phyloP scores from a whole-genome alignment of 164 flowering plant genomes.

The Sextonia rubra region DNA sequence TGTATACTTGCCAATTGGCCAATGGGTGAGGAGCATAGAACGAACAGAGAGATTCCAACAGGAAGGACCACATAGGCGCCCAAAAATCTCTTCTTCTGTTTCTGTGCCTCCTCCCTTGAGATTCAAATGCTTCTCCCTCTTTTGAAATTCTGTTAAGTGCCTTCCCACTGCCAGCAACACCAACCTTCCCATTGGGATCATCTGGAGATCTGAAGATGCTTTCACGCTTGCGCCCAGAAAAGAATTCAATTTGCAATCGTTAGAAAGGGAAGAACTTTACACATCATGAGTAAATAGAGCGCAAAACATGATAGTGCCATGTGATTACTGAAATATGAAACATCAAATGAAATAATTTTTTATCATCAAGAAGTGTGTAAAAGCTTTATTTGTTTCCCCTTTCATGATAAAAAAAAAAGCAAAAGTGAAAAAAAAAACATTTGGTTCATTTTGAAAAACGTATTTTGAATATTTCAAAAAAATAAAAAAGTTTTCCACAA shows the following conservation, averaged over 20 bases:
- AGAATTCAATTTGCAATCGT: constrained; percentile 66
- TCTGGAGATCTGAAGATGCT: constrained; percentile 99
- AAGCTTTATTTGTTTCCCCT: no score
- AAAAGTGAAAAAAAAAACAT: no score
- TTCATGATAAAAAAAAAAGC: no score
- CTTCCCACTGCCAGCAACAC: constrained; percentile 96
- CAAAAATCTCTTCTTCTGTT: constrained; percentile 44
- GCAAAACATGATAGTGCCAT: not conserved
- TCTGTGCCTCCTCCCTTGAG: constrained; percentile 70
- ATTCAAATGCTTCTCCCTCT: constrained; percentile 90
- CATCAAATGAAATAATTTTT: no score
- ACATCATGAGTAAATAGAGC: not conserved
- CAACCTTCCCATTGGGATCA: constrained; percentile 93
- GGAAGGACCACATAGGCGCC: not conserved
- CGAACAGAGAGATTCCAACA: not conserved
- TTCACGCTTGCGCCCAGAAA: constrained; percentile 93
- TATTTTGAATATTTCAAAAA: no score
- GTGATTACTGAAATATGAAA: no score
- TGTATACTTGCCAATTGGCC: not conserved
- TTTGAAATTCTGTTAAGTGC: constrained; percentile 95
- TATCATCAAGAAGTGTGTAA: no score
- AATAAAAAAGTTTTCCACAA: no score
- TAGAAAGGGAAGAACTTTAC: not conserved
- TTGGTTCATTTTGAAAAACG: no score
- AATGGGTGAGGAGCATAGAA: not conserved